Evolutionary conservation across 306 rosid genomes (phyloP), one percentile per base, ranked within the genome.

Genomic region (Cyclanthera cordifolia): DNA sequence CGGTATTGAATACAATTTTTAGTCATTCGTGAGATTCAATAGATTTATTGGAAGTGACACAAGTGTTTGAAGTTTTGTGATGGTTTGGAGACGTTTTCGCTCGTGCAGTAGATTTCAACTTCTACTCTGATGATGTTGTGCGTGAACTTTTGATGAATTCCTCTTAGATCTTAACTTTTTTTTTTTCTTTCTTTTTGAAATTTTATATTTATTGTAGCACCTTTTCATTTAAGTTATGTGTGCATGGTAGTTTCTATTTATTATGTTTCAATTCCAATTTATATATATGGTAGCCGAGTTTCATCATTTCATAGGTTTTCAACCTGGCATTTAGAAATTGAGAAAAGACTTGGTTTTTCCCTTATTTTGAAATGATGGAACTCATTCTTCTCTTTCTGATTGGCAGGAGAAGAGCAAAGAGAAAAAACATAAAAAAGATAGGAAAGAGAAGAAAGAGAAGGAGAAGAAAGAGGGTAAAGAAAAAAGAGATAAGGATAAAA

Each of bases 381-480:
- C 19, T 39, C 50, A 32, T 11, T 1, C 25, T 52, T 19, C 4
- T 53, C 48, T 25, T 45, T 65, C 56, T 61, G 61, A 63, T 70
- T 77, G 75, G 72, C 86, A 93, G 99, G 96, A 85, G 80, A 87
- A 88, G 73, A 78, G 77, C 15, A 86, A 71, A 77, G 96, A 90
- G 14, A 87, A 75, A 74, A 87, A 87, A 73, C 85, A 75, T 67
- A 93, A 86, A 74, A 87, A 90, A 77, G 96, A 17, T 8, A 34
- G 6, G 41, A 34, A 34, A 34, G 41, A 90, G 43, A 93, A 83
- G 76, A 87, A 48, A 79, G 96, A 85, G 57, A 89, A 80, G 60
- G 96, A 86, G 74, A 87, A 83, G 86, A 84, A 68, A 77, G 96
- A 86, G 64, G 76, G 78, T 56, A 86, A 77, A 75, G 98, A 87